Evolutionary conservation across 2,329 filamentous ascomycete genomes (phyloP).

Genomic region (Didymella arachidicola): DNA sequence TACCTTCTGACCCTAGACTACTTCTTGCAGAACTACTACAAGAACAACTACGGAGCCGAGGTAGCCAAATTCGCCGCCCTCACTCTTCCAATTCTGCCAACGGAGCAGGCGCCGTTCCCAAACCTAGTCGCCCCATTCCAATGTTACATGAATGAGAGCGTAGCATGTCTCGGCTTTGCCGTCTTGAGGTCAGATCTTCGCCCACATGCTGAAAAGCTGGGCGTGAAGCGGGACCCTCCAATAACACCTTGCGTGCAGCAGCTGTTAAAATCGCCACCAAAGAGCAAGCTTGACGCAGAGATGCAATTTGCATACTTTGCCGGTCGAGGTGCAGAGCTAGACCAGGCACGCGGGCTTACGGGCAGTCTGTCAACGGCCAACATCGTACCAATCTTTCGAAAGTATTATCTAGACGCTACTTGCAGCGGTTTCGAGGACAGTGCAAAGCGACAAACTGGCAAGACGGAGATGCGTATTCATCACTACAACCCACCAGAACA

Average conservation of each 20-base stretch:
- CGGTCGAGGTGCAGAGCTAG: constrained; percentile 76
- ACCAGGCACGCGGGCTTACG: constrained; percentile 45
- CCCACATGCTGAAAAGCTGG: constrained; percentile 82
- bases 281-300: constrained; percentile 69
- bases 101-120: constrained; percentile 69
- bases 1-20: constrained; percentile 79
- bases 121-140: constrained; percentile 73
- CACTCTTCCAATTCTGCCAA: constrained; percentile 66
- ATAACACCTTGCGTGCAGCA: constrained; percentile 78
- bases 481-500: constrained; percentile 71
- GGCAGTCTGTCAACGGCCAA: constrained; percentile 38
- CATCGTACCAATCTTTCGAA: constrained; percentile 51
- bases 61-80: constrained; percentile 63
- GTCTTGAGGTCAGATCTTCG: constrained; percentile 80
- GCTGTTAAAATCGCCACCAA: constrained; percentile 75
- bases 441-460: constrained; percentile 40
- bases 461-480: constrained; percentile 52
- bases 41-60: constrained; percentile 72
- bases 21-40: constrained; percentile 80
- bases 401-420: constrained; percentile 42
- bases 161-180: constrained; percentile 79
- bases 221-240: constrained; percentile 81
- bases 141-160: constrained; percentile 83
- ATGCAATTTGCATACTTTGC: constrained; percentile 85
- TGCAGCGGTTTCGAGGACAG: constrained; percentile 47